These are phyloP conservation scores for Trichopus zeylanicus DNA, from an alignment of 116 monocot genomes.

Conservation along the genomic window DNA sequence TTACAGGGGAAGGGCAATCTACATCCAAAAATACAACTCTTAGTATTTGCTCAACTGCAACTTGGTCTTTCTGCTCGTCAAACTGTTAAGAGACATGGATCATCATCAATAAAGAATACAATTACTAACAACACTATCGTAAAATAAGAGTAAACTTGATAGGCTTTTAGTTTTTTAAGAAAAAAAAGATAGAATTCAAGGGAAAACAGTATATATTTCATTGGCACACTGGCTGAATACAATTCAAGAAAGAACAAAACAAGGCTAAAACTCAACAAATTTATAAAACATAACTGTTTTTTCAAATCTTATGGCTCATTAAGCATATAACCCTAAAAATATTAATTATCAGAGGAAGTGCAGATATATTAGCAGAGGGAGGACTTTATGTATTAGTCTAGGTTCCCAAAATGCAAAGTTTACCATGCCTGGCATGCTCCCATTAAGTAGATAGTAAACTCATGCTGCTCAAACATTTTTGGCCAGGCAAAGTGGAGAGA, in stretches of 20 bases:
- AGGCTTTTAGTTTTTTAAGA: not conserved
- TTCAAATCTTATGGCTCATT: not conserved
- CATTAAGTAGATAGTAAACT: not conserved
- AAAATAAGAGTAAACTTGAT: not conserved
- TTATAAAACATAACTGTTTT: no score
- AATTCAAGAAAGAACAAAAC: no score
- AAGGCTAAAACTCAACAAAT: no score
- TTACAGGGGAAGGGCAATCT: constrained; percentile 43
- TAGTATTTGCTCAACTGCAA: constrained; percentile 51
- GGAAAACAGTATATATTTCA: no score
- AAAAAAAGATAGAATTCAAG: no score
- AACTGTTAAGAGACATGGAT: constrained; percentile 31
- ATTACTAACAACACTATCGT: not conserved
- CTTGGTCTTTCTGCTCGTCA: constrained; percentile 66
- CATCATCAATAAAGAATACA: not conserved
- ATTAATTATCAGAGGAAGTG: not conserved
- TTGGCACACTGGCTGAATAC: no score
- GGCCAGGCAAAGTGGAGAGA: not conserved
- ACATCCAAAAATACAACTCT: constrained; percentile 51
- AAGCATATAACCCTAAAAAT: not conserved
- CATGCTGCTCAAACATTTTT: not conserved
- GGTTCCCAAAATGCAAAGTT: not conserved
- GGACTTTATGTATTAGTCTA: no score
- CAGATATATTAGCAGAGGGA: not conserved
- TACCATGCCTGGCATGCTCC: not conserved